These are phyloP conservation scores for Fistulinella prunicolor DNA, from an alignment of 768 basidiomycete genomes.

Conservation along the genomic window DNA sequence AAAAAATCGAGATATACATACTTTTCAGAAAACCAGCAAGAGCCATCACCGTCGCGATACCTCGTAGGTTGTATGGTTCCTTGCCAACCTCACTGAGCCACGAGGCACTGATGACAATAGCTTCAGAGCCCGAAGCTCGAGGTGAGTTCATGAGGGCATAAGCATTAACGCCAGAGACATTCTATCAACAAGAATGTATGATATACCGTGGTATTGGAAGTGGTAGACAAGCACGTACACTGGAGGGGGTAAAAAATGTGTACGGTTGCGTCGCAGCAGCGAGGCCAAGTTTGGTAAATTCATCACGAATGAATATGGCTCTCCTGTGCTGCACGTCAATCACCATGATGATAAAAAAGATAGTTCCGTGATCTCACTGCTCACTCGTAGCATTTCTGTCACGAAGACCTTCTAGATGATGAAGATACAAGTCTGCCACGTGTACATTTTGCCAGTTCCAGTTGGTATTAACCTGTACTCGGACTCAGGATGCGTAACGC, in stretches of 20 bases:
- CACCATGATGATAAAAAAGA: background rate
- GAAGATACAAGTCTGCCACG: slow-evolving; percentile 77
- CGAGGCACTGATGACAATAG: slow-evolving; percentile 87
- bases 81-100: slow-evolving; percentile 71
- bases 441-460: slow-evolving; percentile 93
- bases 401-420: slow-evolving; percentile 59
- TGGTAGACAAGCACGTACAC: slow-evolving; percentile 36
- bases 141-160: slow-evolving; percentile 84
- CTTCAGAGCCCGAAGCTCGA: slow-evolving; percentile 89
- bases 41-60: slow-evolving; percentile 79
- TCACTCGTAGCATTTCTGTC: slow-evolving; percentile 62
- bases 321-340: slow-evolving; percentile 45
- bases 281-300: slow-evolving; percentile 77
- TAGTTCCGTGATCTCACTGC: slow-evolving; percentile 51
- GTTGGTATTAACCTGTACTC: slow-evolving; percentile 76
- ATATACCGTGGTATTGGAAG: background rate
- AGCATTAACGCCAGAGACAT: slow-evolving; percentile 65
- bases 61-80: slow-evolving; percentile 73
- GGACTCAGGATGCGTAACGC: slow-evolving; percentile 1
- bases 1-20: slow-evolving; percentile 33
- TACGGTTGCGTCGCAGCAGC: slow-evolving; percentile 68
- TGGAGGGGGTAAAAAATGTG: slow-evolving; percentile 46
- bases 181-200: slow-evolving; percentile 38
- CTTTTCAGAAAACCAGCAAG: slow-evolving; percentile 84
- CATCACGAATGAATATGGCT: slow-evolving; percentile 53